A percentile compares a stretch with the other conserved stretches of the same genome.
These are phyloP conservation scores for Haplosporangium sp. DNA, from an alignment of 371 early-diverging fungal genomes.

Conservation along the genomic window DNA sequence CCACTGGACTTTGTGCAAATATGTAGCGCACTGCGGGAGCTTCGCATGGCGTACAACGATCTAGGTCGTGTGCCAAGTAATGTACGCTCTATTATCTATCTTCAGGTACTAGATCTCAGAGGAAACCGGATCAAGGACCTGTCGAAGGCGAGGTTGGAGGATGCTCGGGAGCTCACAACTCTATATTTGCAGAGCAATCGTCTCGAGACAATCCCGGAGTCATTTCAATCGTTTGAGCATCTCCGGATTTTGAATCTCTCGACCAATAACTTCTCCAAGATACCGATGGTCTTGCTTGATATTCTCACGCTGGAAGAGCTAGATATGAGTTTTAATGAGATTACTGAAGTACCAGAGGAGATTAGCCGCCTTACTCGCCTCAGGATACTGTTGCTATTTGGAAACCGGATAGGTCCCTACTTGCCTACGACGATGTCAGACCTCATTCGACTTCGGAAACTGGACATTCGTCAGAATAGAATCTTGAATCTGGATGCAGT, in stretches of 20 bases:
- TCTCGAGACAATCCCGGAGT: slow-evolving; percentile 69
- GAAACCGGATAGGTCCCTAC: slow-evolving; percentile 77
- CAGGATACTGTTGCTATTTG: slow-evolving; percentile 72
- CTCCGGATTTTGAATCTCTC: slow-evolving; percentile 78
- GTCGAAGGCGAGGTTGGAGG: slow-evolving; percentile 66
- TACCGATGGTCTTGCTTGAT: slow-evolving; percentile 75
- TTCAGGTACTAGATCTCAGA: slow-evolving; percentile 80
- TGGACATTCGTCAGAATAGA: slow-evolving; percentile 81
- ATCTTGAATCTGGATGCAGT: slow-evolving; percentile 74
- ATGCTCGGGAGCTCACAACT: slow-evolving; percentile 64
- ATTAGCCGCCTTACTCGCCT: slow-evolving; percentile 78
- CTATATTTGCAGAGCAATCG: slow-evolving; percentile 81
- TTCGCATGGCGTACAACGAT: slow-evolving; percentile 79
- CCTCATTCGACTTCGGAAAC: slow-evolving; percentile 71
- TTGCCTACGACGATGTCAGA: slow-evolving; percentile 74
- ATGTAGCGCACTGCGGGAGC: slow-evolving; percentile 70
- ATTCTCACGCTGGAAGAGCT: slow-evolving; percentile 73
- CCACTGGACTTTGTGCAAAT: slow-evolving; percentile 81
- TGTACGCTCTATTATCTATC: slow-evolving; percentile 63
- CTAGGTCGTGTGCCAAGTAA: slow-evolving; percentile 69
- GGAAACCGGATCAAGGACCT: slow-evolving; percentile 78
- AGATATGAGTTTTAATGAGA: slow-evolving; percentile 88
- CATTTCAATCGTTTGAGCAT: slow-evolving; percentile 63
- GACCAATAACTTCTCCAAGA: slow-evolving; percentile 80
- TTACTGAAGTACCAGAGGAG: slow-evolving; percentile 76